These are phyloP conservation scores for Oryza officinalis DNA, from an alignment of 176 grass and related monocot species.

Conservation along the genomic window DNA sequence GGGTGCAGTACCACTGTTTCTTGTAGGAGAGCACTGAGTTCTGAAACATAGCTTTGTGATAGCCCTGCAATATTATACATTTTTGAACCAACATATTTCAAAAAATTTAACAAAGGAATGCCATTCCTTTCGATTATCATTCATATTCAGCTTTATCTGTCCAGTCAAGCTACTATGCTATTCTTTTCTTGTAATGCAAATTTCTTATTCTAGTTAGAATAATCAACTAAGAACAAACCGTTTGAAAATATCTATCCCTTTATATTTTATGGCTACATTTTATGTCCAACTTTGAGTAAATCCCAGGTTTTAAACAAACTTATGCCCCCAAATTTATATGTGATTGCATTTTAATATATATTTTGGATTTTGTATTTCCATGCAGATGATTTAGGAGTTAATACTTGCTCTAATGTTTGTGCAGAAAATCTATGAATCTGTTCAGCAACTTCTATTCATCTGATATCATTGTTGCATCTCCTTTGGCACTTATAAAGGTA, in stretches of 20 bases:
- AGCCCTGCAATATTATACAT: neutral
- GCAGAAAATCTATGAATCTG: conserved; percentile 90
- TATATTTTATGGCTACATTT: neutral
- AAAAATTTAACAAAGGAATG: neutral
- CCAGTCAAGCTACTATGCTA: neutral
- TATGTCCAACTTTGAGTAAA: conserved; percentile 13
- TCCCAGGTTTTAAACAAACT: neutral
- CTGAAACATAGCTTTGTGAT: neutral
- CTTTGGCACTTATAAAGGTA: conserved; percentile 80
- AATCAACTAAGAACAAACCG: neutral
- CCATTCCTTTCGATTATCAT: neutral
- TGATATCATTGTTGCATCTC: conserved; percentile 94
- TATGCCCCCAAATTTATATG: neutral
- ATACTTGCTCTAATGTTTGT: conserved; percentile 40
- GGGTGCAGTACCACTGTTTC: neutral
- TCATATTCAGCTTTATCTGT: neutral
- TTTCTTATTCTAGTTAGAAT: neutral
- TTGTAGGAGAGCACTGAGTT: neutral
- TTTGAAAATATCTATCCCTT: neutral
- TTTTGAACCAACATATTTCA: neutral
- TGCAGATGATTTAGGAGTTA: conserved; percentile 22
- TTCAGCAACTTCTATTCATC: conserved; percentile 96
- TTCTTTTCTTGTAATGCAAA: neutral
- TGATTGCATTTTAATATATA: conserved; percentile 17
- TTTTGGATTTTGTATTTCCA: conserved; percentile 11